Evolutionary conservation across 176 grass and related monocot genomes (phyloP).

Genomic region (Rhipidocladum racemiflorum): DNA sequence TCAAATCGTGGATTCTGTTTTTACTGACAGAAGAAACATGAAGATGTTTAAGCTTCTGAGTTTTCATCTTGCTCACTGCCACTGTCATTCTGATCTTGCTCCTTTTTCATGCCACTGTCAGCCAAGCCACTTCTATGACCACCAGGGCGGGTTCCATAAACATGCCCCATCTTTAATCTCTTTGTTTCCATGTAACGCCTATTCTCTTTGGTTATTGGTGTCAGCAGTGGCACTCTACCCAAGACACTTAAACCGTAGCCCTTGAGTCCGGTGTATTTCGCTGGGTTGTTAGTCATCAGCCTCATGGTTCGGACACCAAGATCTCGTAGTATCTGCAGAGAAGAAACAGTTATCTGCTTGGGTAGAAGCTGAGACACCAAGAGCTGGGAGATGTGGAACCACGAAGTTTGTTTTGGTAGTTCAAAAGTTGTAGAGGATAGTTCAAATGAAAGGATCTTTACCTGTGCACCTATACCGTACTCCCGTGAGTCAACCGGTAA

Average conservation of each 20-base stretch:
- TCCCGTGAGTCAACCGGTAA: slow-evolving; percentile 86
- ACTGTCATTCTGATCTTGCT: slow-evolving; percentile 16
- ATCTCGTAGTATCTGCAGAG: slow-evolving; percentile 72
- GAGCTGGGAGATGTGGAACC: neutral
- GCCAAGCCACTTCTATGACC: slow-evolving; percentile 19
- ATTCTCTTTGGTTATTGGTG: slow-evolving; percentile 92
- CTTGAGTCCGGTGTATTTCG: slow-evolving; percentile 78
- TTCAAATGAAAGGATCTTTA: slow-evolving; percentile 28
- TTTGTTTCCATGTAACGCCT: slow-evolving; percentile 81
- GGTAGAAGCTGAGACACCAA: neutral
- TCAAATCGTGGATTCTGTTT: neutral
- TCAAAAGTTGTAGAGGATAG: slow-evolving; percentile 8
- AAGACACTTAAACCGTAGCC: slow-evolving; percentile 84
- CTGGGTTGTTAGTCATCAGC: slow-evolving; percentile 91
- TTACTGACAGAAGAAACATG: slow-evolving; percentile 15
- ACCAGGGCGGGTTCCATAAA: slow-evolving; percentile 53
- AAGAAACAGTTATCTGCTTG: slow-evolving; percentile 6
- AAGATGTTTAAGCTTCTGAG: slow-evolving; percentile 14
- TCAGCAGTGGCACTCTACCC: slow-evolving; percentile 74
- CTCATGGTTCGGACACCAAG: slow-evolving; percentile 85
- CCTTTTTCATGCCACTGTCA: neutral
- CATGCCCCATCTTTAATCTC: slow-evolving; percentile 76
- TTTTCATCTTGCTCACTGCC: slow-evolving; percentile 11
- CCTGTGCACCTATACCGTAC: slow-evolving; percentile 85
- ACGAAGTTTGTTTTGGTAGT: neutral